Evolutionary conservation across 2,329 filamentous ascomycete genomes (phyloP).

Genomic region (Westerdykella aurantiaca): DNA sequence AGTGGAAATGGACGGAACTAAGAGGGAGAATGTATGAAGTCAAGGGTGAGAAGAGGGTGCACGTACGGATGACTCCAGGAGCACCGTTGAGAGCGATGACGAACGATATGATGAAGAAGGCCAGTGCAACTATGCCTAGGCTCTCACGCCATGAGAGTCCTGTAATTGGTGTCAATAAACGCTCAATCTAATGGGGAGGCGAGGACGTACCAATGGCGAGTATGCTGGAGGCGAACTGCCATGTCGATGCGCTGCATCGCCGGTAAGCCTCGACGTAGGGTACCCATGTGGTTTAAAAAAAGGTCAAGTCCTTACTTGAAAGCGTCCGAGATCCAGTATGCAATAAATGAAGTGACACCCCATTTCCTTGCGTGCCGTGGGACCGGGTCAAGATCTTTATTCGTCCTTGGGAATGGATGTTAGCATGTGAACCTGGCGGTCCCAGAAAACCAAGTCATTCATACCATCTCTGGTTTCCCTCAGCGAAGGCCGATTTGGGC

Average conservation of each 20-base stretch:
- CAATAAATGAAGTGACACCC: conserved; percentile 43
- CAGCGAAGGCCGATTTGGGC: conserved; percentile 43
- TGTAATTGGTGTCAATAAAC: conserved; percentile 4
- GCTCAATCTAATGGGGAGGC: conserved; percentile 6
- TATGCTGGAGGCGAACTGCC: conserved; percentile 44
- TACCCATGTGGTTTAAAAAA: not conserved
- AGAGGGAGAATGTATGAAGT: too few species aligned
- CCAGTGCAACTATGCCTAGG: conserved; percentile 48
- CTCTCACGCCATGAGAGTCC: conserved; percentile 54
- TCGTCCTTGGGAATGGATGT: conserved; percentile 31
- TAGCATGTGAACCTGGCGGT: not conserved
- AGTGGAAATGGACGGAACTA: not conserved
- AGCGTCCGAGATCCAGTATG: conserved; percentile 50
- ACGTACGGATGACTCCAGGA: conserved; percentile 31
- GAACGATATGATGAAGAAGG: conserved; percentile 50
- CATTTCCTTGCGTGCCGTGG: conserved; percentile 42
- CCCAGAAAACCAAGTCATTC: conserved; percentile 2
- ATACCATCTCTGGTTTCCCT: conserved; percentile 34
- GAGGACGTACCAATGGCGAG: conserved; percentile 30
- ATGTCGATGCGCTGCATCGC: conserved; percentile 41
- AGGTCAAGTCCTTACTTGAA: conserved; percentile 38
- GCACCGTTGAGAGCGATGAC: conserved; percentile 59
- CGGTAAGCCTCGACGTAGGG: conserved; percentile 4
- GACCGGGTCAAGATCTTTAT: conserved; percentile 48
- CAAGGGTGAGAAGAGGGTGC: not conserved